Base-by-base conservation (phyloP, 352 stramenopile genomes). In the Thalassiosira delicatula region DNA sequence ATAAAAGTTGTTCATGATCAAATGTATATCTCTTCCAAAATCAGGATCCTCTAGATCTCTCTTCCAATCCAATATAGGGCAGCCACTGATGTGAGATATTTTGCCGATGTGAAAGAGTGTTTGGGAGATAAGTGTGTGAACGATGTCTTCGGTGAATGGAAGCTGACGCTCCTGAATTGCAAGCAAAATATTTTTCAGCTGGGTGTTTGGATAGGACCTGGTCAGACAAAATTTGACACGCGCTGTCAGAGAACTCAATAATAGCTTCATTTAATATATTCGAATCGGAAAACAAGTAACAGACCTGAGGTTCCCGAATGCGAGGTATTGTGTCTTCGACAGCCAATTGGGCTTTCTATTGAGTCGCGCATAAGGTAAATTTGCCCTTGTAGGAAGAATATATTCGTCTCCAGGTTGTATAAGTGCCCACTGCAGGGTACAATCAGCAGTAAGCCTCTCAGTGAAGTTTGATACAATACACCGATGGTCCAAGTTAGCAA, bases 41-140 rank as follows among this genome's bases (percentile, higher is more conserved):
- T 63, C 2, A 35, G 2, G 17, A 42, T 70, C 19, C 32, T 78
- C 53, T 40, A 86, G 49, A 62, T 86, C 73, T 73, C 19, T 44
- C 57, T 76, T 82, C 79, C 79, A 86, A 33, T 74, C 53, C 14
- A 83, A 69, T 44, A 42, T 57, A 27, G 40, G 17, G 21, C n/a
- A 33, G 35, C 23, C 29, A 35, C 61, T 32, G 23, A 33, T 40
- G 25, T 70, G 30, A n/a, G 46, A 59, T 0, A 87, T 59, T 46
- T 74, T 32, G 27, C 79, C 79, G 65, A 87, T 51, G 14, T 87
- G 79, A 75, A 78, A 84, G 19, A 84, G 53, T 21, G 79, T 19
- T 65, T 87, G 79, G 9, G 35, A 33, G 17, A 87, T 72, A 1
- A 87, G 49, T 3, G 30, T 68, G 11, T 84, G 67, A 32, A 87